phyloP scores from a whole-genome alignment of 2,329 filamentous ascomycete genomes.

The Microdochium trichocladiopsis region DNA sequence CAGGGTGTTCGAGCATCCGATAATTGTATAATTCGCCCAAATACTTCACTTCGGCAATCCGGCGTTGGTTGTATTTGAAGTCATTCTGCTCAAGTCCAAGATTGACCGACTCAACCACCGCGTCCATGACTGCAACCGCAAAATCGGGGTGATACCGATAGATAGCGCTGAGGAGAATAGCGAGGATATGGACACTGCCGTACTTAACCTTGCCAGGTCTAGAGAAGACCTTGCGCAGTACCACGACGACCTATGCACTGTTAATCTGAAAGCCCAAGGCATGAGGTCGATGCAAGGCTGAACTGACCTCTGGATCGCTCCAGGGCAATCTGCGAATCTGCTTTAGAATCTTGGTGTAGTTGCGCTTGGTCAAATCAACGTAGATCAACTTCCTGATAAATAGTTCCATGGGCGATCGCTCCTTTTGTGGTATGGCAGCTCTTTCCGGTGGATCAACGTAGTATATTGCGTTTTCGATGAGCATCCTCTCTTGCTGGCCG shows the following conservation, averaged over 20 bases:
- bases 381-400: conserved; percentile 93
- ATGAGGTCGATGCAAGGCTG: not conserved
- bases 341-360: conserved; percentile 88
- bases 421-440: conserved; percentile 92
- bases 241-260: conserved; percentile 52
- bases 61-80: conserved; percentile 93
- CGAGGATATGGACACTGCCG: conserved; percentile 89
- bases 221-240: conserved; percentile 85
- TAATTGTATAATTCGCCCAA: conserved; percentile 96
- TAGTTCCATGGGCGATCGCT: conserved; percentile 85
- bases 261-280: conserved; percentile 9
- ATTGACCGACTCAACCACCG: conserved; percentile 79
- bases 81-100: conserved; percentile 92
- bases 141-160: conserved; percentile 91
- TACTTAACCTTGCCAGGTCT: conserved; percentile 98
- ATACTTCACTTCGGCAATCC: conserved; percentile 94
- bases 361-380: conserved; percentile 86
- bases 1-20: conserved; percentile 88
- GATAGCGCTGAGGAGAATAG: conserved; percentile 80
- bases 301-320: conserved; percentile 78
- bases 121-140: conserved; percentile 85
- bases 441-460: conserved; percentile 94
- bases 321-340: conserved; percentile 93
- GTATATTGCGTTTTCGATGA: conserved; percentile 96
- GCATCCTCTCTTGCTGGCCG: conserved; percentile 92